Percentiles rank a stretch among this genome's conserved stretches.
Conservation (phyloP, 192 early-diverging fungal genomes). For the Endogone sp. region DNA sequence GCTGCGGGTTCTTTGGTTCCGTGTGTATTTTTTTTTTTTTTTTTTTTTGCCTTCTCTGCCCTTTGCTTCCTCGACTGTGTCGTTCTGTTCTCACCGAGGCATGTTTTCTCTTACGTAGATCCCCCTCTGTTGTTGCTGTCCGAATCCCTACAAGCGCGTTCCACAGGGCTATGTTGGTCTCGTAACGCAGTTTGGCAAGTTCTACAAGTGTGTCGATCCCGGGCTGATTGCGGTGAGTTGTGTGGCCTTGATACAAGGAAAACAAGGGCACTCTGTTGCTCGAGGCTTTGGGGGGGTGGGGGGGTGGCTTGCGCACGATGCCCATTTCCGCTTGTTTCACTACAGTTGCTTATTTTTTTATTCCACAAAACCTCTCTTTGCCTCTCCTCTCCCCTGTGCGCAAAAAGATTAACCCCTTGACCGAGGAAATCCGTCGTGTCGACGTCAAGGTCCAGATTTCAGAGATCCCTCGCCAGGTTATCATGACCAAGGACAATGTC, state of each 20-base stretch:
- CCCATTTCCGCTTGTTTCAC: no score
- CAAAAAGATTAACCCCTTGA: conserved; percentile 30
- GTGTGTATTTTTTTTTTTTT: no score
- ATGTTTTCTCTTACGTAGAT: conserved; percentile 5
- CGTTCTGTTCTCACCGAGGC: background rate
- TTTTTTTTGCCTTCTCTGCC: no score
- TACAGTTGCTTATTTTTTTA: no score
- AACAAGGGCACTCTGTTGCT: no score
- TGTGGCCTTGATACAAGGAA: no score
- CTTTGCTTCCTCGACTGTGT: conserved; percentile 1
- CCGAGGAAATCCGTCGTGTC: conserved; percentile 36
- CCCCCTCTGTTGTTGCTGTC: conserved; percentile 43
- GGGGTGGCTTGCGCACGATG: no score
- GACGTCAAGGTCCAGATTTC: conserved; percentile 52
- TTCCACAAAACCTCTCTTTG: no score
- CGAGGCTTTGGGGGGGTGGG: no score
- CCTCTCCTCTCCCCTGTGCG: no score
- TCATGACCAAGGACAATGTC: conserved; percentile 93
- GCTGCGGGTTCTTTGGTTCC: conserved; percentile 39
- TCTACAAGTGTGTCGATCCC: conserved; percentile 50
- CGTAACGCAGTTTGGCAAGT: conserved; percentile 62
- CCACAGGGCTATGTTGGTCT: conserved; percentile 70
- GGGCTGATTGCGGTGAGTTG: conserved; percentile 44
- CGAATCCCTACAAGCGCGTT: conserved; percentile 67
- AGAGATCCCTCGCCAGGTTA: conserved; percentile 62